A percentile compares a stretch with the other conserved stretches of the same genome.
These are phyloP conservation scores for Lentinula guzmanii DNA, from an alignment of 768 basidiomycete species.

Conservation along the genomic window DNA sequence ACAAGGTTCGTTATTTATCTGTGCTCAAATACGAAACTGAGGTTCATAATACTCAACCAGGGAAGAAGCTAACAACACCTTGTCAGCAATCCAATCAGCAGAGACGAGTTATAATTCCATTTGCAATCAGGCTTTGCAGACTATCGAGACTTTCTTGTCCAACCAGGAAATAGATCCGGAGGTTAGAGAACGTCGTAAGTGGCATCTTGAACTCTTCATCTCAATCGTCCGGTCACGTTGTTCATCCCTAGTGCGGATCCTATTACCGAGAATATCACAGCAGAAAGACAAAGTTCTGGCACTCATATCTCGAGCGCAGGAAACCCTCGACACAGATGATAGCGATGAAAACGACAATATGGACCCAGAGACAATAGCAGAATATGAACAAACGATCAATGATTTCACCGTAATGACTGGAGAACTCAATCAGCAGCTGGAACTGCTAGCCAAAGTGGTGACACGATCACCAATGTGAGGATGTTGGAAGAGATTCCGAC, in stretches of 20 bases:
- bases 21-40: neutral
- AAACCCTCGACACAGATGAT: neutral
- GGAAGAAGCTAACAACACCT: neutral
- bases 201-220: neutral
- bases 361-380: neutral
- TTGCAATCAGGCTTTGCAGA: neutral
- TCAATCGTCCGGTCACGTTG: neutral
- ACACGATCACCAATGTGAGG: neutral
- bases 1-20: neutral
- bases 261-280: neutral
- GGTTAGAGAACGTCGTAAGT: neutral
- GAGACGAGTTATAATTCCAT: neutral
- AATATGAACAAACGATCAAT: neutral
- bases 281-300: neutral
- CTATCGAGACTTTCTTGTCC: neutral
- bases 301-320: neutral
- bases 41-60: neutral
- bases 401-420: neutral
- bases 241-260: neutral
- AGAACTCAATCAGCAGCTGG: conserved; percentile 1
- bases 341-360: neutral
- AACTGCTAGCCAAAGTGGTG: neutral
- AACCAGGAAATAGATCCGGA: neutral
- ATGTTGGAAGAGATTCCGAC: no score
- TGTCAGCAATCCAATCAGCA: neutral